Evolutionary conservation across 768 basidiomycete genomes (phyloP).

Genomic region (Crepidotus variabilis): DNA sequence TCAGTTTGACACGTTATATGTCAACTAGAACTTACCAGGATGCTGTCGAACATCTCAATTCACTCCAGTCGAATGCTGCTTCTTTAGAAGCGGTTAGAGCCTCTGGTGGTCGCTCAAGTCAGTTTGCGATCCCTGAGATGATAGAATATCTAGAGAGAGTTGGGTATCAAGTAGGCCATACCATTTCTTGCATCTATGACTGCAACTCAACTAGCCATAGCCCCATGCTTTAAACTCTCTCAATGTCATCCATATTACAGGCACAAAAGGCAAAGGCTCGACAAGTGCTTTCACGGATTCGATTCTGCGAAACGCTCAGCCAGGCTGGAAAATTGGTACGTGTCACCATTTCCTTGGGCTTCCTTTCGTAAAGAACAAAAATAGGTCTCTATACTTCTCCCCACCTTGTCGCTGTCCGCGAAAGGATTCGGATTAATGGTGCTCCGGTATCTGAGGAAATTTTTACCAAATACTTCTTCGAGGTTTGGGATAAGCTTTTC

Average conservation of each 20-base stretch:
- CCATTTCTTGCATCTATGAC: background rate
- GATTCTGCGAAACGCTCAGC: constrained; percentile 70
- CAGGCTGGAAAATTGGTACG: constrained; percentile 81
- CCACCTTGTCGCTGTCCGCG: constrained; percentile 92
- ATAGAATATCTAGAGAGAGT: constrained; percentile 83
- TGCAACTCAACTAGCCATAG: constrained; percentile 33
- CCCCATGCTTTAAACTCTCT: constrained; percentile 78
- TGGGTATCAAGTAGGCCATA: constrained; percentile 70
- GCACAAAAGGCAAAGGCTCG: constrained; percentile 98
- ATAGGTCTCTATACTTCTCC: constrained; percentile 91
- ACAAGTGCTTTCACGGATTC: constrained; percentile 92
- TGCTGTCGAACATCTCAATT: constrained; percentile 70
- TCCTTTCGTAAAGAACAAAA: constrained; percentile 21
- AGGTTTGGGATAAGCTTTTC: constrained; percentile 88
- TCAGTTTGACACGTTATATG: constrained; percentile 36
- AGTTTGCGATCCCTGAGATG: constrained; percentile 83
- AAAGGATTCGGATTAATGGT: constrained; percentile 93
- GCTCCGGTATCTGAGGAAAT: constrained; percentile 81
- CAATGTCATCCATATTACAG: constrained; percentile 95
- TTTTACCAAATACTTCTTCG: constrained; percentile 91
- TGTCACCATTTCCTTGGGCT: background rate
- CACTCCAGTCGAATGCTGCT: constrained; percentile 92
- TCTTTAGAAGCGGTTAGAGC: constrained; percentile 80
- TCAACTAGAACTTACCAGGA: constrained; percentile 65
- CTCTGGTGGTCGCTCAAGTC: constrained; percentile 55